These are phyloP conservation scores for Pseudonitzschia multistriata DNA, from an alignment of 108 stramenopile species.

Conservation along the genomic window DNA sequence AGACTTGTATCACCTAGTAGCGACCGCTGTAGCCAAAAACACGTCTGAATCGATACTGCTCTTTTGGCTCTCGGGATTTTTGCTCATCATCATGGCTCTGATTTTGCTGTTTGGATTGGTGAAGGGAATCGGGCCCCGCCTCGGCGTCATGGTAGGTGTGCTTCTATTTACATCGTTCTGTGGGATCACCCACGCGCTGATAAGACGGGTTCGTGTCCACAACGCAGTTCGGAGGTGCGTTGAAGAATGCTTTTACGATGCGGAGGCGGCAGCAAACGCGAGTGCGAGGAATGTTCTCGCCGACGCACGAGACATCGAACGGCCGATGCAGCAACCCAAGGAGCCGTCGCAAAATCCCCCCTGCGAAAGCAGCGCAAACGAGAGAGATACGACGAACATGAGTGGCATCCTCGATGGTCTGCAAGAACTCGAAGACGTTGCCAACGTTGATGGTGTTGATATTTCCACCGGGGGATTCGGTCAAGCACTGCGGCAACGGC, in stretches of 20 bases:
- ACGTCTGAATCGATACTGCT: neutral
- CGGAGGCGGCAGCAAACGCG: neutral
- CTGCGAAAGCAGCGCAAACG: neutral
- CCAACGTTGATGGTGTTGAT: conserved; percentile 8
- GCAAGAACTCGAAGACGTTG: conserved; percentile 13
- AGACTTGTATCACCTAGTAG: conserved; percentile 3
- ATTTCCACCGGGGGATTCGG: neutral
- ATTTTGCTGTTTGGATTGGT: conserved; percentile 1
- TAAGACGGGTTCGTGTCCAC: neutral
- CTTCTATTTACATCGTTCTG: neutral
- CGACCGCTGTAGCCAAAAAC: neutral
- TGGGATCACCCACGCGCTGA: neutral
- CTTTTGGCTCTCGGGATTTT: conserved; percentile 2
- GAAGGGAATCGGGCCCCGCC: neutral
- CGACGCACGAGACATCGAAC: neutral
- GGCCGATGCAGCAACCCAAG: neutral
- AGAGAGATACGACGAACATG: neutral
- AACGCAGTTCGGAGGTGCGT: neutral
- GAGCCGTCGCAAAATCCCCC: neutral
- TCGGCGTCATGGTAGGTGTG: neutral
- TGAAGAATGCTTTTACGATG: conserved; percentile 16
- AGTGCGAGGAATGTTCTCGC: too few species aligned
- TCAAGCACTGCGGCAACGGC: conserved; percentile 1
- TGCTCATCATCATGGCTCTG: neutral
- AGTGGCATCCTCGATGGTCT: neutral